Evolutionary conservation across 2,329 filamentous ascomycete species (phyloP).

Genomic region (Paraphoma chrysanthemicola): DNA sequence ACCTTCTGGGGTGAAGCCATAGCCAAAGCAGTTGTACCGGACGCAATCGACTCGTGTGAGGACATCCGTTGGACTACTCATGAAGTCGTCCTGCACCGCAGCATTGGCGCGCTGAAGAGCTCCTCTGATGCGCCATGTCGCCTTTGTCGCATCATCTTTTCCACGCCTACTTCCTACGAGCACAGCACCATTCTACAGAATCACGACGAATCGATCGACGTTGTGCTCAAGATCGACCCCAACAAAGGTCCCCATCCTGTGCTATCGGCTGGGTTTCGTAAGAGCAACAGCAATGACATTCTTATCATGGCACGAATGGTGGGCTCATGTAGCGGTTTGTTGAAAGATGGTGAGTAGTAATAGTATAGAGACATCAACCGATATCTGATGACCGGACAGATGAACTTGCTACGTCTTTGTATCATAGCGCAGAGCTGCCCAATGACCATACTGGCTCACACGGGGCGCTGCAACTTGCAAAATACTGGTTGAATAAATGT

Average conservation of each 20-base stretch:
- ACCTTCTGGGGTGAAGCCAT: conserved; percentile 12
- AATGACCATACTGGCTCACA: conserved; percentile 16
- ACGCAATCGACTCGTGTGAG: background rate
- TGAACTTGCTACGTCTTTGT: conserved; percentile 14
- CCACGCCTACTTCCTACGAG: conserved; percentile 17
- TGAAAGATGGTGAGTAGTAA: conserved; percentile 14
- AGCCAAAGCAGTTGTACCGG: conserved; percentile 5
- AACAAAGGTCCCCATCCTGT: conserved; percentile 16
- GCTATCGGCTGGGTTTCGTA: conserved; percentile 17
- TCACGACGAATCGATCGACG: conserved; percentile 15
- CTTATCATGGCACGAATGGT: conserved; percentile 16
- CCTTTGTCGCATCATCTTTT: conserved; percentile 24
- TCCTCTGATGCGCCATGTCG: conserved; percentile 20
- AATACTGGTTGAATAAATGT: conserved; percentile 23
- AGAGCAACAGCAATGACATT: background rate
- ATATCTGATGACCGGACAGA: conserved; percentile 3
- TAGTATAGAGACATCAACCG: background rate
- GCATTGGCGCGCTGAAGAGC: conserved; percentile 20
- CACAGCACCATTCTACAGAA: conserved; percentile 9
- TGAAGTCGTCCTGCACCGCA: conserved; percentile 20
- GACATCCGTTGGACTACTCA: conserved; percentile 17
- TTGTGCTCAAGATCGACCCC: conserved; percentile 19
- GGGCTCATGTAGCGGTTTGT: conserved; percentile 12
- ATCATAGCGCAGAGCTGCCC: conserved; percentile 2
- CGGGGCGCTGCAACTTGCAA: conserved; percentile 23